A percentile compares a stretch with the other conserved stretches of the same genome.
Evolutionary conservation across 129 eudicot species (phyloP).

Genomic region (Centella asiatica): DNA sequence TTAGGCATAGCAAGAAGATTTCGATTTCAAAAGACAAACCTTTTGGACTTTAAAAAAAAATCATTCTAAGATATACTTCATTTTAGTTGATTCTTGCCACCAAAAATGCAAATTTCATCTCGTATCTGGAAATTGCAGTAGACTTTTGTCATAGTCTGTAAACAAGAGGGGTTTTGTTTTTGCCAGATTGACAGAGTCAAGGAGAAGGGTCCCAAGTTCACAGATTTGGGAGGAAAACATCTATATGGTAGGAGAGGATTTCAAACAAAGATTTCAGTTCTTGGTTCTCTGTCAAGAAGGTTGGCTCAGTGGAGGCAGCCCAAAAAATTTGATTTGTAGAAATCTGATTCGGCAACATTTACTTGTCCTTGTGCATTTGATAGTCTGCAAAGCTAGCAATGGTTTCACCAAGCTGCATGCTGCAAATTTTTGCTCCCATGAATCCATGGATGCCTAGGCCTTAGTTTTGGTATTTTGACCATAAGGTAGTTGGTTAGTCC

Average conservation of each 20-base stretch:
- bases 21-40: no score
- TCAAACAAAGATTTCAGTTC: slow-evolving; percentile 43
- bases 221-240: slow-evolving; percentile 87
- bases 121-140: background rate
- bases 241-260: slow-evolving; percentile 58
- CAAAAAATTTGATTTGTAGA: slow-evolving; percentile 65
- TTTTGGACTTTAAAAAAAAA: no score
- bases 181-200: slow-evolving; percentile 75
- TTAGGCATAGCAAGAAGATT: no score
- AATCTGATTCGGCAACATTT: background rate
- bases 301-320: slow-evolving; percentile 77
- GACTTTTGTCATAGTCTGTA: background rate
- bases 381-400: slow-evolving; percentile 7
- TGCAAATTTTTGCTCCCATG: slow-evolving; percentile 1
- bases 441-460: slow-evolving; percentile 3
- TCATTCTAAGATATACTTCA: no score
- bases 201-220: slow-evolving; percentile 69
- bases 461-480: slow-evolving; percentile 19
- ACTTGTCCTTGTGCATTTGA: slow-evolving; percentile 7
- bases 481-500: slow-evolving; percentile 17
- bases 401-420: background rate
- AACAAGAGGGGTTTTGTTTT: slow-evolving; percentile 1
- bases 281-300: slow-evolving; percentile 54
- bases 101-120: background rate
- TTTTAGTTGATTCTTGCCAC: no score